phyloP scores from a whole-genome alignment of 139 green algal genomes.

The Limnomonas spitsbergensis region DNA sequence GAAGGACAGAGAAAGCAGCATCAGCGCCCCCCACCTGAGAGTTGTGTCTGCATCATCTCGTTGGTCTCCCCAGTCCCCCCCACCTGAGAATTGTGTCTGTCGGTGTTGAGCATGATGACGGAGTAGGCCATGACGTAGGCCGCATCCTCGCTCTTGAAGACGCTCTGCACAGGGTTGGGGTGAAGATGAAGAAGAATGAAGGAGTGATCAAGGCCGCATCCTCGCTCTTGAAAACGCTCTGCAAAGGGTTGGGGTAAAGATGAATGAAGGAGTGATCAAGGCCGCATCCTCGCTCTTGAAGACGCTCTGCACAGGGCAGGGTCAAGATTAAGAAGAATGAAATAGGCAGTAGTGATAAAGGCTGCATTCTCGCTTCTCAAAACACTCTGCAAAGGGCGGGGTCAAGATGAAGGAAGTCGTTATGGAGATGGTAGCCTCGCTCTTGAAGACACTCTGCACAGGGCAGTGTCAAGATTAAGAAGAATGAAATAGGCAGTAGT shows the following conservation, averaged over 20 bases:
- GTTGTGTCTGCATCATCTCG: too few relatives aligned
- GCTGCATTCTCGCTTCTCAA: conserved; percentile 1
- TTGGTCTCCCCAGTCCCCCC: too few relatives aligned
- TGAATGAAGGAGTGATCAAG: background rate
- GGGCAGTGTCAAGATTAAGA: too few relatives aligned
- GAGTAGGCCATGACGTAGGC: conserved; percentile 96
- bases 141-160: conserved; percentile 35
- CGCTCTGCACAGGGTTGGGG: too few relatives aligned
- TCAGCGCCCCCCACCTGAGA: too few relatives aligned
- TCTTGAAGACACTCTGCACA: conserved; percentile 5
- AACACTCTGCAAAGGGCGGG: background rate
- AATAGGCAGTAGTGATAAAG: background rate
- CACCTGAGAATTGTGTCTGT: conserved; percentile 84
- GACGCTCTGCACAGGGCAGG: background rate
- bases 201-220: background rate
- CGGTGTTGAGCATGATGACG: conserved; percentile 99
- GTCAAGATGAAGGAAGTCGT: too few relatives aligned
- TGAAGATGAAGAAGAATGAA: too few relatives aligned
- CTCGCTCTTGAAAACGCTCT: conserved; percentile 10
- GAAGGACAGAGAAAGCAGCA: too few relatives aligned
- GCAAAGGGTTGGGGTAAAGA: too few relatives aligned
- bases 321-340: too few relatives aligned
- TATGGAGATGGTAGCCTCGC: background rate
- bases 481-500: too few relatives aligned
- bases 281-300: conserved; percentile 11